Evolutionary conservation across 495 filamentous ascomycete genomes (phyloP).

Genomic region (Neurospora sp.): DNA sequence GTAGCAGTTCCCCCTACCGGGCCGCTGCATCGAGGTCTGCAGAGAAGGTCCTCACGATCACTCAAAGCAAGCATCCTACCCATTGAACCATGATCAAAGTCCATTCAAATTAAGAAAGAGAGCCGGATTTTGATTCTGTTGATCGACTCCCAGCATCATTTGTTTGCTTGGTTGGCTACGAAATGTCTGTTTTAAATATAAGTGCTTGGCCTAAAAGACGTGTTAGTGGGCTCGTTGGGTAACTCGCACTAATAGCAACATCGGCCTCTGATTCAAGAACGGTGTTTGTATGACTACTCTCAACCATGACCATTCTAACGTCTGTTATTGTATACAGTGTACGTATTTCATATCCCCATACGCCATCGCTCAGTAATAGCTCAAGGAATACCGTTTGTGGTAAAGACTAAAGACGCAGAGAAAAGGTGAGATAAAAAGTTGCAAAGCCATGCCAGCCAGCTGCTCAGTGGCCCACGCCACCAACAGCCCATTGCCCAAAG

Average conservation of each 20-base stretch:
- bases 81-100: background rate
- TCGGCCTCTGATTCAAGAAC: background rate
- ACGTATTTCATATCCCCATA: background rate
- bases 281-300: background rate
- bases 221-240: background rate
- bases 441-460: background rate
- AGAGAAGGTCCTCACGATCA: background rate
- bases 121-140: too few species aligned
- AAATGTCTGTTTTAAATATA: too few species aligned
- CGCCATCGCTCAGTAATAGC: background rate
- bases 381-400: background rate
- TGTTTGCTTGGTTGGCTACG: too few species aligned
- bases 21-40: background rate
- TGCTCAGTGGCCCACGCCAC: conserved; percentile 63
- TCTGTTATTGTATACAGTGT: background rate
- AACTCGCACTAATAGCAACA: background rate
- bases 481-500: conserved; percentile 63
- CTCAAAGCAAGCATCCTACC: background rate
- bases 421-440: background rate
- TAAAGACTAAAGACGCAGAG: background rate
- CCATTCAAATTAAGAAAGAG: too few species aligned
- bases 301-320: background rate
- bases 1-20: background rate
- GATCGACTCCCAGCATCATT: too few species aligned
- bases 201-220: too few species aligned